These are phyloP conservation scores for Caloboletus firmus DNA, from an alignment of 1,284 basidiomycete genomes.

Conservation along the genomic window DNA sequence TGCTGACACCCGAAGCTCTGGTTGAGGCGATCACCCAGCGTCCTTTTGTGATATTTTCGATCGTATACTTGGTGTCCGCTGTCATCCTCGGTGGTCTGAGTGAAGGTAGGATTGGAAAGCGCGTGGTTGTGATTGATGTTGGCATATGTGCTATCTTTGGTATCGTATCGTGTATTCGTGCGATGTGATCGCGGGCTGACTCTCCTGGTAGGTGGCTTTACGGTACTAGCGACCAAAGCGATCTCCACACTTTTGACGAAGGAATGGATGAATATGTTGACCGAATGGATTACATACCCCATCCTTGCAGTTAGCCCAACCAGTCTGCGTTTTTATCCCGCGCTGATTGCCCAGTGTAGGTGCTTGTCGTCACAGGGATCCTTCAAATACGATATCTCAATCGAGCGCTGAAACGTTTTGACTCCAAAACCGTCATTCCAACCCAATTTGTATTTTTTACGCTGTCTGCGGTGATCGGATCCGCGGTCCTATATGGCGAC, in stretches of 20 bases:
- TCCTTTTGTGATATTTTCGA: constrained; percentile 75
- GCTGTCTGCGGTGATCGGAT: constrained; percentile 86
- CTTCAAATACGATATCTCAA: constrained; percentile 93
- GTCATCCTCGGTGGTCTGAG: constrained; percentile 65
- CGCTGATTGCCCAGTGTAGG: constrained; percentile 40
- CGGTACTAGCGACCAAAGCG: constrained; percentile 92
- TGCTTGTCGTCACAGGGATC: constrained; percentile 78
- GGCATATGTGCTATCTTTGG: constrained; percentile 88
- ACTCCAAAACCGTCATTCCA: constrained; percentile 83
- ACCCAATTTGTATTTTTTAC: constrained; percentile 93
- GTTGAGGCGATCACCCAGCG: constrained; percentile 67
- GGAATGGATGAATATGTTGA: constrained; percentile 73
- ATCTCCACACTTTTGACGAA: constrained; percentile 82
- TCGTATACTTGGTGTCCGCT: constrained; percentile 57
- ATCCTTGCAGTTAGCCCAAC: constrained; percentile 53
- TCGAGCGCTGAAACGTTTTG: constrained; percentile 85
- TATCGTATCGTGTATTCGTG: constrained; percentile 32
- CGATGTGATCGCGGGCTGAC: constrained; percentile 6
- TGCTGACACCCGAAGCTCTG: constrained; percentile 70
- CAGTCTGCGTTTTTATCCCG: constrained; percentile 18
- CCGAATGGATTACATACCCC: constrained; percentile 78
- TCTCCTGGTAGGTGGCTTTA: constrained; percentile 74
- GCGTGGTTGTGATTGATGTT: constrained; percentile 83
- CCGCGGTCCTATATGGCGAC: constrained; percentile 91
- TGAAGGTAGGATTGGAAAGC: constrained; percentile 56